Base-by-base conservation (phyloP, 2,329 filamentous ascomycete species). In the Beauveria pseudobassiana region DNA sequence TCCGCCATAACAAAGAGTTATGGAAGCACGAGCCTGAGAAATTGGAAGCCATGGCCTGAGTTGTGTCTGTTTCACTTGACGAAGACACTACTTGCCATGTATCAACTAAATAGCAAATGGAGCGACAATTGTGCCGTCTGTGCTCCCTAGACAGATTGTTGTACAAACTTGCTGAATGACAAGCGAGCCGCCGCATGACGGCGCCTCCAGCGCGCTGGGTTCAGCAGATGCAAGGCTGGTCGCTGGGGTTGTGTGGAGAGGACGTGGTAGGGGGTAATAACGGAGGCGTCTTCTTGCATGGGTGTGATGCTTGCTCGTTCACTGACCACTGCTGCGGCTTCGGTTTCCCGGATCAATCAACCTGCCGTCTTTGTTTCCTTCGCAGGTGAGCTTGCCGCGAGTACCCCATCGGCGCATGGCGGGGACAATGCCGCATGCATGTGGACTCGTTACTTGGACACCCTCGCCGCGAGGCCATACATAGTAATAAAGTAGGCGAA, bases 111-210 rank as follows among this genome's bases (percentile, higher is more conserved):
- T 30, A 50, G 46, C 46, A 10, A 30, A 43, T 22, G n/a, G 46
- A 46, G 46, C 56, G 56, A 42, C 26, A 59, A 59, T 45, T 26
- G n/a, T 20, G 16, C 57, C n/a, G 49, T 26, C 14, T 24, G 57
- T 52, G 20, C 40, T 28, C 20, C 18, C n/a, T 28, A 6, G n/a
- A 22, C 16, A 28, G 14, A 28, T 26, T n/a, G 40, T 24, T 34
- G 48, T 34, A 22, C 49, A 53, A 53, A 46, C 48, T 42, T 16
- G 26, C 16, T 24, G 26, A 22, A 10, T 53, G 57, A 49, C 49
- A 60, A 53, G 57, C 57, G 57, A 60, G 48, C 24, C 49, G 57
- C 49, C 49, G 26, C n/a, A 18, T n/a, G 57, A n/a, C 49, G 46
- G 57, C 57, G 57, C n/a, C 49, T 60, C 57, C 20, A 53, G 26